phyloP scores from a whole-genome alignment of 441 rosid species.

The Adansonia madagascariensis region DNA sequence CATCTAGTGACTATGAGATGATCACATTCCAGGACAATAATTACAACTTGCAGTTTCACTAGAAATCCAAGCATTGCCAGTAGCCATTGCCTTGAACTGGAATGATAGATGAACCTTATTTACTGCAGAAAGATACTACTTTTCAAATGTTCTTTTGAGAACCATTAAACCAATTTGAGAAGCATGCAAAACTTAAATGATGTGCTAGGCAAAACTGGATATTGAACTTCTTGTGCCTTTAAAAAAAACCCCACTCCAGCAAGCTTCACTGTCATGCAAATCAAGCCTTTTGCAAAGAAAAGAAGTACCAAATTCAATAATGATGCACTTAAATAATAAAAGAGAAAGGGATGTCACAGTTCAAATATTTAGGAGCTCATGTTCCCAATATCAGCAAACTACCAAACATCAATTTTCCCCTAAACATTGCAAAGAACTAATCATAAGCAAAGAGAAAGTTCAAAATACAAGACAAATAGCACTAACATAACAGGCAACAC shows the following conservation, averaged over 20 bases:
- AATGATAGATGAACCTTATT: constrained; percentile 36
- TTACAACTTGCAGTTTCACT: constrained; percentile 38
- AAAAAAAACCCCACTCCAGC: constrained; percentile 28
- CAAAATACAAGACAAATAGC: constrained; percentile 12
- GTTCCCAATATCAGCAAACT: constrained; percentile 1
- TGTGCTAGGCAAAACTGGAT: constrained; percentile 36
- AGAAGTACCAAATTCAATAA: constrained; percentile 40
- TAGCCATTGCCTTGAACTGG: constrained; percentile 37
- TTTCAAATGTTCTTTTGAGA: constrained; percentile 32
- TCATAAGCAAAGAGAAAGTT: constrained; percentile 16
- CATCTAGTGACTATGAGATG: constrained; percentile 17
- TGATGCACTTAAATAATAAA: constrained; percentile 26
- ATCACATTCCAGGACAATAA: constrained; percentile 33
- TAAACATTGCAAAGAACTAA: neutral
- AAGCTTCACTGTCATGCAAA: constrained; percentile 24
- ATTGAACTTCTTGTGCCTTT: constrained; percentile 44
- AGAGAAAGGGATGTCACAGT: constrained; percentile 23
- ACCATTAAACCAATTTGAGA: constrained; percentile 42
- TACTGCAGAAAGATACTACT: constrained; percentile 32
- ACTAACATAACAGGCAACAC: neutral
- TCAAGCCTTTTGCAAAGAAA: constrained; percentile 46
- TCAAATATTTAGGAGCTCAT: constrained; percentile 18
- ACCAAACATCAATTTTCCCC: neutral
- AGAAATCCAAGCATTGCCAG: constrained; percentile 14
- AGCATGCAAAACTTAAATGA: constrained; percentile 46